Evolutionary conservation across 2,329 filamentous ascomycete genomes (phyloP).

Genomic region (Hypoxylon sp.): DNA sequence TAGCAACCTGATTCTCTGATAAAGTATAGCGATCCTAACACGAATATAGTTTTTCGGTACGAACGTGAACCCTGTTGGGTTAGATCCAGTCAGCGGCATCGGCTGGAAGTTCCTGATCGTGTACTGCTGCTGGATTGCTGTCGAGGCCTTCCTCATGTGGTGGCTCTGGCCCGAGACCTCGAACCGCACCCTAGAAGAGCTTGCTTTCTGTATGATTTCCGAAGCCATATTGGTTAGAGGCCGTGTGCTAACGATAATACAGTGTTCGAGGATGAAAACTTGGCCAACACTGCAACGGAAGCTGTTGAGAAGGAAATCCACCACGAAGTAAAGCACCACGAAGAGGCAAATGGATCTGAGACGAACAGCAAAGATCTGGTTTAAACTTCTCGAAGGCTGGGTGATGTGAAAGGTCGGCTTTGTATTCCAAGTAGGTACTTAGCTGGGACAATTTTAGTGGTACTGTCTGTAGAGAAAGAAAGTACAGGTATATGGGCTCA

Average conservation of each 20-base stretch:
- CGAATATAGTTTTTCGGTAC: slow-evolving; percentile 57
- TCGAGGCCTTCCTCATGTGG: slow-evolving; percentile 66
- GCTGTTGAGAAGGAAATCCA: slow-evolving; percentile 49
- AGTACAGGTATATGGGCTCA: not conserved
- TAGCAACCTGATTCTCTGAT: not conserved
- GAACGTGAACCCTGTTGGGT: slow-evolving; percentile 48
- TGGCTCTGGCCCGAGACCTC: slow-evolving; percentile 85
- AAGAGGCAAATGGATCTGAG: slow-evolving; percentile 41
- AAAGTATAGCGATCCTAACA: not conserved
- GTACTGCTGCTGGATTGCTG: slow-evolving; percentile 48
- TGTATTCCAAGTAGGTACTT: not conserved
- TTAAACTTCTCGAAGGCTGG: slow-evolving; percentile 18
- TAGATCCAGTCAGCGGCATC: slow-evolving; percentile 50
- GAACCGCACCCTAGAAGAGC: slow-evolving; percentile 78
- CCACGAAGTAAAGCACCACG: slow-evolving; percentile 37
- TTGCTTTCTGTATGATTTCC: slow-evolving; percentile 46
- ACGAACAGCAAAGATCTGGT: slow-evolving; percentile 39
- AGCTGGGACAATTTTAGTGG: not conserved
- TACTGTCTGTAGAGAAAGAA: not conserved
- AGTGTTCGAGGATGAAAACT: slow-evolving; percentile 49
- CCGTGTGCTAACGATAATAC: slow-evolving; percentile 26
- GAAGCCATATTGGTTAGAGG: not conserved
- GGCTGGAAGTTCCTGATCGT: slow-evolving; percentile 48
- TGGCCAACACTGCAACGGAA: slow-evolving; percentile 41
- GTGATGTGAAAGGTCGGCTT: not conserved